Evolutionary conservation across 805 yeast species (phyloP), one percentile per base, ranked within the genome.

Genomic region (Starmera pachycereana): DNA sequence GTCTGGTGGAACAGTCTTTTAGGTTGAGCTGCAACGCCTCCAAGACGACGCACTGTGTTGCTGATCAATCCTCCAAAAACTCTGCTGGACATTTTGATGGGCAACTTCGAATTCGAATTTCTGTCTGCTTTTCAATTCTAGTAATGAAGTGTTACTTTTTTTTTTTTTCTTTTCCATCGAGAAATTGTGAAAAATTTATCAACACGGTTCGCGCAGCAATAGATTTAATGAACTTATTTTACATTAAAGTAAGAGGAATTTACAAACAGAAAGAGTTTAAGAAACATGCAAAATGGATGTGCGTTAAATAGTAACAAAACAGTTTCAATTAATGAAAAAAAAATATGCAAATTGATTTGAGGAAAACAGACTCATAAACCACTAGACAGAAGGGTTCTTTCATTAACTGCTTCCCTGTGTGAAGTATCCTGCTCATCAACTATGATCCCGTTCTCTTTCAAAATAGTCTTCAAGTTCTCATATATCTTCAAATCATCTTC

Each of bases 401-500:
- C 52, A 27, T 45, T 45, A 13, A 40, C 51, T 14, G 35, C 37
- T 2, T 36, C 42, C 9, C 4, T 35, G 25, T 16, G 39, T 8
- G 22, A 34, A 33, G 16, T 25, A 16, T 30, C 35, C 9, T 8
- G 28, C 6, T 32, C 31, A 19, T 31, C 44, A 22, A 54, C 32
- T 38, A 22, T 22, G 6, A 53, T 13, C 32, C 48, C 52, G 39
- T 62, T 46, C 16, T 54, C 52, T 18, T 50, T 52, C 38, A 66
- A 47, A 6, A 65, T 55, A 11, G 43, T 38, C 32, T 58, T 65
- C 51, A 74, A 60, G n/a, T 59, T 64, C 29, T 60, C 41, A 40
- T 58, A 59, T 4, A 66, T 58, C 14, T 48, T 66, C 33, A 66
- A 66, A 43, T 75, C 74, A 40, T 73, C 75, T 29, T 64, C 62